phyloP scores from a whole-genome alignment of 2,329 filamentous ascomycete genomes.

The Venturia carpophila region DNA sequence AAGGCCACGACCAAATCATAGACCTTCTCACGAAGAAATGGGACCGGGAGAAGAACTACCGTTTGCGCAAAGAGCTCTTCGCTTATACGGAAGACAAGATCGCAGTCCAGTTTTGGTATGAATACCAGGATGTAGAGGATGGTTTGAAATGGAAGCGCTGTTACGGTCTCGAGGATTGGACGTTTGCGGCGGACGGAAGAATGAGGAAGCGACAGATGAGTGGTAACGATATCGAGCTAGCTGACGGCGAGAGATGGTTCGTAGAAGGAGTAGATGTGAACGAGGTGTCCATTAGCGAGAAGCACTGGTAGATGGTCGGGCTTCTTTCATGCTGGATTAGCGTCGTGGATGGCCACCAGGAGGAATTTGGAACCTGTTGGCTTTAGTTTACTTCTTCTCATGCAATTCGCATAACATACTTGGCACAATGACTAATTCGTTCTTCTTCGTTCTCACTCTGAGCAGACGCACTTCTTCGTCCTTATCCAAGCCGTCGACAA shows the following conservation, averaged over 20 bases:
- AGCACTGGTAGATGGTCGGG: constrained; percentile 48
- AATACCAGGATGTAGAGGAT: constrained; percentile 61
- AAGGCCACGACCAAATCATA: constrained; percentile 59
- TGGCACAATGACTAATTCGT: constrained; percentile 76
- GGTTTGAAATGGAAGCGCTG: constrained; percentile 72
- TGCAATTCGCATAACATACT: constrained; percentile 29
- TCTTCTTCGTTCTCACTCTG: constrained; percentile 71
- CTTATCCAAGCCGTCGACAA: constrained; percentile 65
- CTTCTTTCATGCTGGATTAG: constrained; percentile 53
- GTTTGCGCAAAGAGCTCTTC: constrained; percentile 76
- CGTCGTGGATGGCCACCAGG: constrained; percentile 72
- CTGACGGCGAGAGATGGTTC: constrained; percentile 59
- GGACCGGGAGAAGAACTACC: constrained; percentile 62
- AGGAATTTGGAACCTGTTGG: constrained; percentile 63
- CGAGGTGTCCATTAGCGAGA: constrained; percentile 55
- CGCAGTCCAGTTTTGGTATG: constrained; percentile 87
- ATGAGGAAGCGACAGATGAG: constrained; percentile 74
- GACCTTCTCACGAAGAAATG: constrained; percentile 66
- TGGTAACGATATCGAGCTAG: constrained; percentile 61
- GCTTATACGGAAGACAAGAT: constrained; percentile 67
- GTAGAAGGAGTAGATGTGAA: constrained; percentile 62
- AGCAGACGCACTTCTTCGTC: constrained; percentile 73
- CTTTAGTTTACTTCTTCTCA: constrained; percentile 3
- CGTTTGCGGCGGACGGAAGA: constrained; percentile 59
- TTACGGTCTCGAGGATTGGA: constrained; percentile 78